Conservation (phyloP, 2,329 filamentous ascomycete species). For the Elsinoe ampelina region DNA sequence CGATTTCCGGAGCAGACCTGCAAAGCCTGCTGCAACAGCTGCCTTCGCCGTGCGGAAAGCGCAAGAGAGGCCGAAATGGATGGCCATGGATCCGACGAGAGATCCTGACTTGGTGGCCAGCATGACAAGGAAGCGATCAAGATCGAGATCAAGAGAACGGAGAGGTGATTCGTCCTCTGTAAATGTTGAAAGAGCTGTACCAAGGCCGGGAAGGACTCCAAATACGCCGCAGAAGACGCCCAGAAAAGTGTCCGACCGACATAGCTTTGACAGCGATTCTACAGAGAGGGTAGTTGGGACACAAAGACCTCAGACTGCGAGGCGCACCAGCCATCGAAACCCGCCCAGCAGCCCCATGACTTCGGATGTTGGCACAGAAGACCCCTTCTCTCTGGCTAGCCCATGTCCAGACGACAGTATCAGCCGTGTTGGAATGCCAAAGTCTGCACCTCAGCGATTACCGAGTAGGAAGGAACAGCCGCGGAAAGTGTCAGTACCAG, state of each 20-base stretch:
- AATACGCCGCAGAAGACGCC: background rate
- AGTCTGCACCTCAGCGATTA: constrained; percentile 25
- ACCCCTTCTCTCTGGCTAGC: constrained; percentile 9
- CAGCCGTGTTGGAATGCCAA: constrained; percentile 14
- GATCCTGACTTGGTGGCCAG: background rate
- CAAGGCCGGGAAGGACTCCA: background rate
- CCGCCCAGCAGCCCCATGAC: constrained; percentile 6
- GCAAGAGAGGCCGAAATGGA: constrained; percentile 7
- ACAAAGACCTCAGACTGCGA: background rate
- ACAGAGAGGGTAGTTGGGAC: background rate
- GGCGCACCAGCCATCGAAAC: background rate
- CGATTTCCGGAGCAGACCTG: constrained; percentile 3
- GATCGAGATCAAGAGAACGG: constrained; percentile 19
- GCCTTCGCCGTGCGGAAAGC: constrained; percentile 6
- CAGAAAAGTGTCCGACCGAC: background rate
- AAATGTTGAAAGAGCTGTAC: background rate
- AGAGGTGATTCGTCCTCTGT: background rate
- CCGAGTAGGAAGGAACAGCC: background rate
- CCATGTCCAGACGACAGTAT: constrained; percentile 17
- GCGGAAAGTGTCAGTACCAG: constrained; percentile 23
- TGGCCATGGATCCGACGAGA: constrained; percentile 2
- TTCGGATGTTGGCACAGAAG: constrained; percentile 14
- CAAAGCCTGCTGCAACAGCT: background rate
- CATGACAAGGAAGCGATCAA: constrained; percentile 14
- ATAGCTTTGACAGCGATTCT: constrained; percentile 8